Evolutionary conservation across 495 filamentous ascomycete species (phyloP).

Genomic region (Xylaria grammica): DNA sequence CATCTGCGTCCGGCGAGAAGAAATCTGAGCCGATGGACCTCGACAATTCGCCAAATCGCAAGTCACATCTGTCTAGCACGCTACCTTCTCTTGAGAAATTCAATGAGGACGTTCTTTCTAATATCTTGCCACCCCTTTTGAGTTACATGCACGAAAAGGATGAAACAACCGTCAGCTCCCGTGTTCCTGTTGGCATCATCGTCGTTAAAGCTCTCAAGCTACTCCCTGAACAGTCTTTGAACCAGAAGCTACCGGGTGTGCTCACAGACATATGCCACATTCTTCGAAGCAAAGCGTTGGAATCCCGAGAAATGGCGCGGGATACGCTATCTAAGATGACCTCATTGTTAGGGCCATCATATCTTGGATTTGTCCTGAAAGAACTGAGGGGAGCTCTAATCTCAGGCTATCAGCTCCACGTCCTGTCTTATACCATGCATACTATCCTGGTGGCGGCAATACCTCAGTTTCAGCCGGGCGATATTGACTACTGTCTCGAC

Average conservation of each 20-base stretch:
- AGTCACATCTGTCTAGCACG: conserved; percentile 60
- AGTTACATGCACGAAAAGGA: conserved; percentile 92
- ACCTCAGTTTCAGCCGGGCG: conserved; percentile 77
- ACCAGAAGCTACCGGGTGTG: conserved; percentile 75
- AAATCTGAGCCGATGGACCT: conserved; percentile 44
- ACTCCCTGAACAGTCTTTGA: conserved; percentile 72
- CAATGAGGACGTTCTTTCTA: conserved; percentile 71
- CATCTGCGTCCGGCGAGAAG: conserved; percentile 54
- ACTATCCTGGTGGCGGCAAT: conserved; percentile 80
- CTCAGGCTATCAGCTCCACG: conserved; percentile 90
- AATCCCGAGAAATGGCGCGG: conserved; percentile 86
- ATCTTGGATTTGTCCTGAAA: conserved; percentile 91
- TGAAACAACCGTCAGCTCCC: conserved; percentile 87
- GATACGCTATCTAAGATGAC: conserved; percentile 86
- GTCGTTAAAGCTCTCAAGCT: conserved; percentile 83
- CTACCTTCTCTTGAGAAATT: conserved; percentile 74
- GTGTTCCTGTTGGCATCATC: conserved; percentile 85
- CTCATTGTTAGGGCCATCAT: conserved; percentile 74
- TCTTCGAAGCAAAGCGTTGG: conserved; percentile 83
- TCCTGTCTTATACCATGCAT: conserved; percentile 93
- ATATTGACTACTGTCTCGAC: conserved; percentile 84
- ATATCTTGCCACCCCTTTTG: conserved; percentile 75
- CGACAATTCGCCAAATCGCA: conserved; percentile 34
- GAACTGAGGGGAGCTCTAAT: conserved; percentile 82
- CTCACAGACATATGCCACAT: conserved; percentile 92